Evolutionary conservation across 805 yeast species (phyloP), one percentile per base, ranked within the genome.

Genomic region (Kuraishia hungarica): DNA sequence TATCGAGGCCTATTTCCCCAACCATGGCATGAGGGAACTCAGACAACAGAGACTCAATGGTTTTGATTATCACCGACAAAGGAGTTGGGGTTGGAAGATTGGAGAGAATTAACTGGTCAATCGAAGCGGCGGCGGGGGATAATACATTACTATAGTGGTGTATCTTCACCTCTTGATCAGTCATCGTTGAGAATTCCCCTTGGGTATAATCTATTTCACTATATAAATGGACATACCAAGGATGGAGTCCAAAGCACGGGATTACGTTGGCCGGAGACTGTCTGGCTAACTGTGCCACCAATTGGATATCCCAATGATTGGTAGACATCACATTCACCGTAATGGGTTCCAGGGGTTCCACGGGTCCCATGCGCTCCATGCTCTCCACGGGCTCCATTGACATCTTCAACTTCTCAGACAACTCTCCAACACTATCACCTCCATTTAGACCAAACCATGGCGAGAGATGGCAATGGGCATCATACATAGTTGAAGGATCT

Each of bases 1-100:
- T 87, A 67, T 93, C 99, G 1, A 94, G 70, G 0, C 99, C 99
- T n/a, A 90, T 78, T 62, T 93, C 99, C 0, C 99, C 99, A 10
- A 93, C 74, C 13, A 88, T 78, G 21, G 62, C 64, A 4, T 52
- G 49, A 43, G 55, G 55, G 51, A 62, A 60, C 8, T 19, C 21
- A 2, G 20, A 21, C 2, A 83, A 57, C 43, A 71, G 70, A 2
- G 39, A 24, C 21, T 67, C 63, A 28, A 84, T 66, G 20, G 57
- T 54, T 0, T 51, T 55, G 3, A 79, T 28, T 56, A 77, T 75
- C 1, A 62, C 60, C 0, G 62, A 56, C 1, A 89, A 56, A 39
- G 64, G 57, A 0, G 78, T 66, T 0, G 97, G 97, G 0, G 70
- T 76, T 0, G 97, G 96, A 20, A 91, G 72, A 1, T 56, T 55